phyloP scores from a whole-genome alignment of 164 flowering plant genomes.

The Nymphaea colorata region DNA sequence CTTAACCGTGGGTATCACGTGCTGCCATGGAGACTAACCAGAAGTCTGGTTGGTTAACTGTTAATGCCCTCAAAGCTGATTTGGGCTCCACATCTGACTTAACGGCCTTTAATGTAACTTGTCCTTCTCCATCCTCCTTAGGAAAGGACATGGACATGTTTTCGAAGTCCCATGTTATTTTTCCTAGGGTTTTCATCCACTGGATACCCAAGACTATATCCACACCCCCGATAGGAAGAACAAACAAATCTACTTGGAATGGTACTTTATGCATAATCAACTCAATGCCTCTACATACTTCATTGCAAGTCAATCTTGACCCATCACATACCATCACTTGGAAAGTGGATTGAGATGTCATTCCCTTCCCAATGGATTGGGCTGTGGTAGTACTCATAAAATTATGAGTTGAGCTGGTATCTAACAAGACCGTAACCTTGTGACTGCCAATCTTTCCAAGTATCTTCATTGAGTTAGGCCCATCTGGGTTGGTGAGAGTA shows the following conservation, averaged over 20 bases:
- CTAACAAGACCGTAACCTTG: no score
- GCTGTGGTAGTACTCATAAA: no score
- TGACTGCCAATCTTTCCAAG: no score
- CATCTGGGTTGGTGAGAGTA: no score
- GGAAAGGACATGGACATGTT: background rate
- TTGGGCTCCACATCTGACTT: background rate
- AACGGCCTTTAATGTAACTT: background rate
- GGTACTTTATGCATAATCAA: background rate
- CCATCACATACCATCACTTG: no score
- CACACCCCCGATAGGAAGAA: background rate
- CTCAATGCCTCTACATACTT: background rate
- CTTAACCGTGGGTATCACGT: background rate
- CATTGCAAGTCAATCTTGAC: background rate
- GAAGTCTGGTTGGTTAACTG: background rate
- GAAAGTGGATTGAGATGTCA: no score
- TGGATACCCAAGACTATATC: background rate
- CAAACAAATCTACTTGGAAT: background rate
- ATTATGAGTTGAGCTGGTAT: no score
- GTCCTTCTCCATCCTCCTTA: background rate
- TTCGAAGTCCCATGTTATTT: background rate
- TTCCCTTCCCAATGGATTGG: no score
- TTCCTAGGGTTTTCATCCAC: background rate
- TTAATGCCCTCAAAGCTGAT: background rate
- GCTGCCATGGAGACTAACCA: background rate
- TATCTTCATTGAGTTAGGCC: no score